Conservation (phyloP, 805 yeast species). For the Yamadazyma kitorensis region DNA sequence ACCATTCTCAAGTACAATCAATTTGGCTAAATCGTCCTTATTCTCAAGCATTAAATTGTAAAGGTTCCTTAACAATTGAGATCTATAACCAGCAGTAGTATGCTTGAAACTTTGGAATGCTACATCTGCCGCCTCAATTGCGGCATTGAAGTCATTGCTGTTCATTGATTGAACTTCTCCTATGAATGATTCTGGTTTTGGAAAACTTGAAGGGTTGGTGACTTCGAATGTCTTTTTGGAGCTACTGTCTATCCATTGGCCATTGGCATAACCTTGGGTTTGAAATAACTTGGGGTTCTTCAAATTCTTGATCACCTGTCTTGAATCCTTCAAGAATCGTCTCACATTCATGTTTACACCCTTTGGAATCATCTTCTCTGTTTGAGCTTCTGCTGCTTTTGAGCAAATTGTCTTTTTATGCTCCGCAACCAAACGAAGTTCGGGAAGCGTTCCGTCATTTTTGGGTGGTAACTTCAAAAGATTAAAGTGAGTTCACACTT, state of each 20-base stretch:
- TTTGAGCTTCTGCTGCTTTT: no score
- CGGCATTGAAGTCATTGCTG: constrained; percentile 44
- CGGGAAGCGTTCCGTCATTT: no score
- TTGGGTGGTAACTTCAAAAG: no score
- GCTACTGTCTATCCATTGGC: constrained; percentile 60
- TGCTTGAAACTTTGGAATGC: constrained; percentile 54
- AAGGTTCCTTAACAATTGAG: constrained; percentile 50
- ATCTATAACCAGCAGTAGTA: constrained; percentile 56
- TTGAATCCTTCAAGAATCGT: constrained; percentile 5
- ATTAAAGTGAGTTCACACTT: no score
- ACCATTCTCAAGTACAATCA: constrained; percentile 71
- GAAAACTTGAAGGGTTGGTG: constrained; percentile 66
- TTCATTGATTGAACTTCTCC: constrained; percentile 57
- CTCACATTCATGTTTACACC: no score
- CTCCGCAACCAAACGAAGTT: no score
- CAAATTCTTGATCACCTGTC: constrained; percentile 6
- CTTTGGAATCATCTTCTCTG: no score
- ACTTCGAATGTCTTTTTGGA: constrained; percentile 56
- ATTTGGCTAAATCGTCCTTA: constrained; percentile 60
- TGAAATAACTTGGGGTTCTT: constrained; percentile 12
- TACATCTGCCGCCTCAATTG: constrained; percentile 52
- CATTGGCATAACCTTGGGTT: constrained; percentile 67
- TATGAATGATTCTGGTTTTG: constrained; percentile 35
- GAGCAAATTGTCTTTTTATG: no score
- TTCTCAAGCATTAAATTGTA: constrained; percentile 54